Base-by-base conservation (phyloP, 768 basidiomycete species). In the Kwoniella europaea region DNA sequence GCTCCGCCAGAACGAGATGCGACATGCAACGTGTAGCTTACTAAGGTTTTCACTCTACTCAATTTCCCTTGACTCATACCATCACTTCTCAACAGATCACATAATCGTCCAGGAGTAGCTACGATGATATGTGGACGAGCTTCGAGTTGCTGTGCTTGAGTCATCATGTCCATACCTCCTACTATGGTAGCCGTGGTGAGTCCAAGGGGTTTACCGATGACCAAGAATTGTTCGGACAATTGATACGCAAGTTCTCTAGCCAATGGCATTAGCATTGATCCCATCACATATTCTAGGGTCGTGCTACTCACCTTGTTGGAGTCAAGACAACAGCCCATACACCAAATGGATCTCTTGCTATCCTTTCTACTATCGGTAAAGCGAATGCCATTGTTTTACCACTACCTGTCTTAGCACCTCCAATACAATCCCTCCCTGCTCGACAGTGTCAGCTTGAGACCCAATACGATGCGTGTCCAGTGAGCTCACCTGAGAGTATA, bases 341-440 rank as follows among this genome's bases (percentile, higher is more conserved):
- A 1, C 96, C 97, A 76, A 93, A 97, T 0, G 97, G 96, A 84
- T 98, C 96, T 5, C 87, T 85, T 0, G 91, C 89, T 42, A 99
- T 87, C 76, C 88, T 88, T 82, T 99, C 94, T 7, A 98, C 86
- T 67, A 98, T 98, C 4, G 97, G 97, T 5, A 98, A 84, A 0
- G 96, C 97, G 76, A 99, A 99, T 0, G 97, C 95, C 69, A 99
- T 89, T 0, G 97, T 99, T 85, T 99, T 99, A 77, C 96, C 96
- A 1, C 93, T 94, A 63, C 97, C 97, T 0, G 97, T 99, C 85
- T 98, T 95, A 0, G 97, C 94, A 73, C 96, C 94, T 10, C 97
- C 97, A 69, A 99, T 93, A 82, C 95, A 98, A 83, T 99, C 96
- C 79, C 91, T 88, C 50, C 96, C 96, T 93, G 84, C 15, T 55